These are phyloP conservation scores for Simmondsia chinensis DNA, from an alignment of 148 eudicot genomes.

Conservation along the genomic window DNA sequence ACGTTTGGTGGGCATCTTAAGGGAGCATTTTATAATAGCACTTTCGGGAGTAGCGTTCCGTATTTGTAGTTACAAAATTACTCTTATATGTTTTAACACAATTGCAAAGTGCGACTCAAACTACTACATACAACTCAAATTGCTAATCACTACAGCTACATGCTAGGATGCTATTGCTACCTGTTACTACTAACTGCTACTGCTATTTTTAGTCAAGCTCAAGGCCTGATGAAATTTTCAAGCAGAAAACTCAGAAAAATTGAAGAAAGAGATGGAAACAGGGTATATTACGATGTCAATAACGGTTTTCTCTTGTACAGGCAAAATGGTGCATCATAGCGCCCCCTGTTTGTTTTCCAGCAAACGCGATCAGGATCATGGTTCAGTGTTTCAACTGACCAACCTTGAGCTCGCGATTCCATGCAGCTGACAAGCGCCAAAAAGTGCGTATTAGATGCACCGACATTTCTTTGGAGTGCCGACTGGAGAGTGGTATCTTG, in stretches of 20 bases:
- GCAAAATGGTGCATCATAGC: conserved; percentile 38
- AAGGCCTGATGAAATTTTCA: no score
- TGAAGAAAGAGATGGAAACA: not conserved
- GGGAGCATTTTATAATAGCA: no score
- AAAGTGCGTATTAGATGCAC: conserved; percentile 8
- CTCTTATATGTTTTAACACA: no score
- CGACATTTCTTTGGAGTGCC: conserved; percentile 6
- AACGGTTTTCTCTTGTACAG: conserved; percentile 41
- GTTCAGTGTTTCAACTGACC: conserved; percentile 41
- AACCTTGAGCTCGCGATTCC: conserved; percentile 43
- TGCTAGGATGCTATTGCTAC: no score
- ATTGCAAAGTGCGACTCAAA: no score
- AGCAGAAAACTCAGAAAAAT: not conserved
- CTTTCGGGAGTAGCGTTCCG: no score
- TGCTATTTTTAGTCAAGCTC: no score
- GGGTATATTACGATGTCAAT: conserved; percentile 36
- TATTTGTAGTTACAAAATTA: no score
- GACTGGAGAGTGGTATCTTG: conserved; percentile 7
- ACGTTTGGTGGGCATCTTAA: no score
- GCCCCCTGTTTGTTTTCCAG: conserved; percentile 45
- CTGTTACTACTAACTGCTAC: no score
- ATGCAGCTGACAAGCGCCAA: conserved; percentile 48
- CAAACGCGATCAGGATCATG: conserved; percentile 57
- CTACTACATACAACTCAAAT: no score
- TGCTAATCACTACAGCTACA: no score